Evolutionary conservation across 768 basidiomycete genomes (phyloP).

Genomic region (Agaricus subrufescens): DNA sequence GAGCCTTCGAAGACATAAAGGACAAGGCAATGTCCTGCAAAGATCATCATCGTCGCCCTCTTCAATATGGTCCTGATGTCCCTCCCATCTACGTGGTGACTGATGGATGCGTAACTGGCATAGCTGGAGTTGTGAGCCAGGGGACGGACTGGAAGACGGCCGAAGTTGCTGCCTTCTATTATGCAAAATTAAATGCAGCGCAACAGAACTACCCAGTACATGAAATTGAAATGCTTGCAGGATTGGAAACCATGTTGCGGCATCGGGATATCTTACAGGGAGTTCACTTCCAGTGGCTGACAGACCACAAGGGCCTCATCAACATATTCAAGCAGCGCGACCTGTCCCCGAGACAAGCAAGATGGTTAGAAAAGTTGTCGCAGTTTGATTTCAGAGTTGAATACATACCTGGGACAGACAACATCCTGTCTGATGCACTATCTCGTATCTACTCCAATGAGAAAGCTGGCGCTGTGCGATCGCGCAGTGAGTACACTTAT

Average conservation of each 20-base stretch:
- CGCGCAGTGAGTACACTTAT: too few relatives aligned
- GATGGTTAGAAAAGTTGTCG: conserved; percentile 31
- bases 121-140: conserved; percentile 23
- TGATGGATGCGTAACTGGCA: conserved; percentile 25
- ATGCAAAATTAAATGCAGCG: conserved; percentile 28
- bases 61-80: conserved; percentile 16
- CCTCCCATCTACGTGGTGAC: conserved; percentile 23
- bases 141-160: conserved; percentile 20
- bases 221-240: too few relatives aligned
- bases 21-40: conserved; percentile 11
- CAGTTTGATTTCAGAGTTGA: conserved; percentile 16
- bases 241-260: conserved; percentile 27
- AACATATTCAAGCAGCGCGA: conserved; percentile 25
- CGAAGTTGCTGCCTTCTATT: conserved; percentile 26
- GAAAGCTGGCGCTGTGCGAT: conserved; percentile 11
- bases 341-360: conserved; percentile 26
- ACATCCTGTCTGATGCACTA: conserved; percentile 26
- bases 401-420: conserved; percentile 22
- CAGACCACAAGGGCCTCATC: conserved; percentile 24
- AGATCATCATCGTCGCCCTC: conserved; percentile 18
- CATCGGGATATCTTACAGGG: conserved; percentile 27
- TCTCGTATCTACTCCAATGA: conserved; percentile 21
- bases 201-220: conserved; percentile 37
- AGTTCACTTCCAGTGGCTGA: conserved; percentile 20
- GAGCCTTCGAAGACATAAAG: conserved; percentile 31